Conservation (phyloP, 306 rosid species). For the Abrus pulchellus region DNA sequence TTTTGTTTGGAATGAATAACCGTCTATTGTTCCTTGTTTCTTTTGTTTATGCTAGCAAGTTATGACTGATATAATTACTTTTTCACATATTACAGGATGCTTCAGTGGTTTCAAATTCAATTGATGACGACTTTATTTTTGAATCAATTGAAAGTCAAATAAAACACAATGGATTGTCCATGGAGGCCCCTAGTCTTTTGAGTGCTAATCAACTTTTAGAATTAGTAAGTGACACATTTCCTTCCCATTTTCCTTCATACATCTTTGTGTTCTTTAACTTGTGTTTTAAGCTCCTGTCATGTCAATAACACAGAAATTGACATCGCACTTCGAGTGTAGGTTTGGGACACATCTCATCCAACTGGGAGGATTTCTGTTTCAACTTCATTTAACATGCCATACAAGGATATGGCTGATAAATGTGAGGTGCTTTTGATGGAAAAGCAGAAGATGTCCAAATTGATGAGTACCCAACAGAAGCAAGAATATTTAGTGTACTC, state of each 20-base stretch:
- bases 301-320: constrained; percentile 34
- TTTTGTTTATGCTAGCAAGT: constrained; percentile 28
- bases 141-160: constrained; percentile 68
- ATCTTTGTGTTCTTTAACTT: constrained; percentile 42
- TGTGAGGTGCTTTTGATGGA: constrained; percentile 81
- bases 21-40: background rate
- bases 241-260: constrained; percentile 21
- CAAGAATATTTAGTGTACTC: constrained; percentile 52
- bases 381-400: constrained; percentile 64
- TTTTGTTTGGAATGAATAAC: constrained; percentile 49
- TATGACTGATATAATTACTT: constrained; percentile 40
- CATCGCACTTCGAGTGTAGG: constrained; percentile 54
- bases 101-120: constrained; percentile 48
- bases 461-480: constrained; percentile 64
- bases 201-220: constrained; percentile 88
- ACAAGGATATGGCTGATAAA: constrained; percentile 81
- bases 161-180: constrained; percentile 53
- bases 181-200: constrained; percentile 63
- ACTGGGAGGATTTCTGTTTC: constrained; percentile 71
- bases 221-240: constrained; percentile 71
- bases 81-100: constrained; percentile 58
- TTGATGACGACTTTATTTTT: constrained; percentile 68
- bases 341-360: constrained; percentile 74
- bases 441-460: constrained; percentile 80
- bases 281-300: constrained; percentile 29